A percentile compares a stretch with the other conserved stretches of the same genome.
These are phyloP conservation scores for Limonium bicolor DNA, from an alignment of 148 eudicot genomes.

Conservation along the genomic window DNA sequence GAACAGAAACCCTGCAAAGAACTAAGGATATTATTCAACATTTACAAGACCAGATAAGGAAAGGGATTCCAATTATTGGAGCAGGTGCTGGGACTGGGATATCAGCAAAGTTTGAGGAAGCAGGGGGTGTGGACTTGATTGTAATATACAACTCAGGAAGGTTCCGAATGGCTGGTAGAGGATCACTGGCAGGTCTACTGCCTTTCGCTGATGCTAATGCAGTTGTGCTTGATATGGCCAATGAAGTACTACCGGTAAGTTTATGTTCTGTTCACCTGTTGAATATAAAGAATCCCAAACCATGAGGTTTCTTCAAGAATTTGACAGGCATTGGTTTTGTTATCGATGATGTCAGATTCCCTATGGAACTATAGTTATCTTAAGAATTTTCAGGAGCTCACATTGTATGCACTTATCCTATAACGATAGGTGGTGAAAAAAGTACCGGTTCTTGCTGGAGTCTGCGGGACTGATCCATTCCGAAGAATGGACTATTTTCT, in stretches of 20 bases:
- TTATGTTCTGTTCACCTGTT: too few species aligned
- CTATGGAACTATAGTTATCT: too few species aligned
- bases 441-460: conserved; percentile 94
- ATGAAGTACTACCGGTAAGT: conserved; percentile 94
- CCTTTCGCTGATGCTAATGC: conserved; percentile 99
- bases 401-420: neutral
- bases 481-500: conserved; percentile 84
- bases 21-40: conserved; percentile 41
- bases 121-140: conserved; percentile 88
- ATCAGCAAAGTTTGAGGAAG: conserved; percentile 99
- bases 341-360: too few species aligned
- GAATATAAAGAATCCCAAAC: too few species aligned
- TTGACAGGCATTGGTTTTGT: too few species aligned
- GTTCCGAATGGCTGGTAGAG: conserved; percentile 98
- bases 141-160: conserved; percentile 91
- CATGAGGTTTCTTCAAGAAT: too few species aligned
- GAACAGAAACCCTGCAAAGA: conserved; percentile 60
- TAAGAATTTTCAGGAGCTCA: too few species aligned
- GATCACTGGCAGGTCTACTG: conserved; percentile 84
- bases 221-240: conserved; percentile 93
- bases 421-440: conserved; percentile 78
- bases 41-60: conserved; percentile 49
- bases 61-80: conserved; percentile 86
- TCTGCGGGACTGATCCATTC: conserved; percentile 93
- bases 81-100: conserved; percentile 99